Evolutionary conservation across 306 rosid genomes (phyloP).

Genomic region (cucumber (Cucumis sativus)): DNA sequence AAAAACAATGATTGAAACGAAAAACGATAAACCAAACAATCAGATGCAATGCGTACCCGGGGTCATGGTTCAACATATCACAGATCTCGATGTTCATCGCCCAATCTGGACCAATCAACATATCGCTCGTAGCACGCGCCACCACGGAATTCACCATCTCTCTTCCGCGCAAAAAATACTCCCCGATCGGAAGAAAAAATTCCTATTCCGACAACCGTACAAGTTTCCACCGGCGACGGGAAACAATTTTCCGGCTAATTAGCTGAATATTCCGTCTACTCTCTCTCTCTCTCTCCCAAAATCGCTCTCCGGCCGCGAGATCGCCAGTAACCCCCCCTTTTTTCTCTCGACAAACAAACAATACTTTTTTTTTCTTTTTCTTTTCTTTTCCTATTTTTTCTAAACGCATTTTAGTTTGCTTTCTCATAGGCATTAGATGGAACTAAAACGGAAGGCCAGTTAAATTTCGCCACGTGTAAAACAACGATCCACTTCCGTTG

Average conservation of each 20-base stretch:
- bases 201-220: conserved; percentile 15
- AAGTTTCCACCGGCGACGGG: conserved; percentile 12
- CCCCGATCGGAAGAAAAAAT: conserved; percentile 16
- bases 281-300: conserved; percentile 8
- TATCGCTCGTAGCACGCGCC: conserved; percentile 88
- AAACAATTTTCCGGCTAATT: background rate
- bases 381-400: background rate
- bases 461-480: background rate
- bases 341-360: conserved; percentile 24
- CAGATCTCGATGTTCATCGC: conserved; percentile 99
- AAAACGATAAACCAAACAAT: conserved; percentile 11
- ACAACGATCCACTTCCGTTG: background rate
- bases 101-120: conserved; percentile 99
- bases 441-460: background rate
- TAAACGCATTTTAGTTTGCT: background rate
- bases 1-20: background rate
- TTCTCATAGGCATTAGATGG: conserved; percentile 5
- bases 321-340: conserved; percentile 14
- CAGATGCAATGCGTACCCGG: conserved; percentile 44
- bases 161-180: conserved; percentile 7
- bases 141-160: conserved; percentile 88
- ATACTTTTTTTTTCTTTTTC: background rate
- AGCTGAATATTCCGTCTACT: conserved; percentile 9
- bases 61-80: conserved; percentile 77
- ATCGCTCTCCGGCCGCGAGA: conserved; percentile 10